A percentile compares a stretch with the other conserved stretches of the same genome.
Evolutionary conservation across 805 yeast genomes (phyloP).

Genomic region (Ascoidea rubescens): DNA sequence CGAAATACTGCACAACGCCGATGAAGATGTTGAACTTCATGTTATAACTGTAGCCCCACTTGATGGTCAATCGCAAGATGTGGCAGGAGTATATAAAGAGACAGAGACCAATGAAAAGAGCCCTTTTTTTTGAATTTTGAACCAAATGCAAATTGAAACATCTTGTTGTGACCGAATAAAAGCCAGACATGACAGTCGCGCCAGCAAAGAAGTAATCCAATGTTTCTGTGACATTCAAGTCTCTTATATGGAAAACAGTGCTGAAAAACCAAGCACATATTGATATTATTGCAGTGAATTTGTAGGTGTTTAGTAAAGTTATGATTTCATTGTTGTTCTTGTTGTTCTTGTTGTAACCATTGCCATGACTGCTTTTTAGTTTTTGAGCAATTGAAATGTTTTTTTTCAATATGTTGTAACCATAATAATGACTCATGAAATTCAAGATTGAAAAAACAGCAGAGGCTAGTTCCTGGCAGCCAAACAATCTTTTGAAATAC

Average conservation of each 20-base stretch:
- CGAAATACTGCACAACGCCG: slow-evolving; percentile 61
- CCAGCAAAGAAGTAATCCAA: slow-evolving; percentile 92
- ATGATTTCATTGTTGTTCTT: slow-evolving; percentile 9
- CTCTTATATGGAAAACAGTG: slow-evolving; percentile 79
- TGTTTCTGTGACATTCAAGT: slow-evolving; percentile 64
- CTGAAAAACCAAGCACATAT: slow-evolving; percentile 84
- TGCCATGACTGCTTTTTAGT: slow-evolving; percentile 5
- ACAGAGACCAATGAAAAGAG: slow-evolving; percentile 26
- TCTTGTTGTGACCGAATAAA: slow-evolving; percentile 53
- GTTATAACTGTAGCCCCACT: slow-evolving; percentile 88
- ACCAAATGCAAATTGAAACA: slow-evolving; percentile 40
- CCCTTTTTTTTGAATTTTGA: slow-evolving; percentile 16
- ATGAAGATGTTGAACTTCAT: slow-evolving; percentile 79
- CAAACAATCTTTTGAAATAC: slow-evolving; percentile 76
- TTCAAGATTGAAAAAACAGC: slow-evolving; percentile 66
- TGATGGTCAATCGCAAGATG: slow-evolving; percentile 44
- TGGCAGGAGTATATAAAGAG: slow-evolving; percentile 45
- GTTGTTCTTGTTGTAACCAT: slow-evolving; percentile 1
- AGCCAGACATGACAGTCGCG: slow-evolving; percentile 67
- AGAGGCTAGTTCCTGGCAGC: slow-evolving; percentile 76
- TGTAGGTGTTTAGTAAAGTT: slow-evolving; percentile 19
- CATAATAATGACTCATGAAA: slow-evolving; percentile 48
- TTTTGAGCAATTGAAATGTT: slow-evolving; percentile 11
- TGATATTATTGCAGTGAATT: slow-evolving; percentile 46
- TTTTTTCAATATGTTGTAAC: slow-evolving; percentile 21